A percentile compares a stretch with the other conserved stretches of the same genome.
Conservation (phyloP, 192 early-diverging fungal genomes). For the Coemansia sp. region DNA sequence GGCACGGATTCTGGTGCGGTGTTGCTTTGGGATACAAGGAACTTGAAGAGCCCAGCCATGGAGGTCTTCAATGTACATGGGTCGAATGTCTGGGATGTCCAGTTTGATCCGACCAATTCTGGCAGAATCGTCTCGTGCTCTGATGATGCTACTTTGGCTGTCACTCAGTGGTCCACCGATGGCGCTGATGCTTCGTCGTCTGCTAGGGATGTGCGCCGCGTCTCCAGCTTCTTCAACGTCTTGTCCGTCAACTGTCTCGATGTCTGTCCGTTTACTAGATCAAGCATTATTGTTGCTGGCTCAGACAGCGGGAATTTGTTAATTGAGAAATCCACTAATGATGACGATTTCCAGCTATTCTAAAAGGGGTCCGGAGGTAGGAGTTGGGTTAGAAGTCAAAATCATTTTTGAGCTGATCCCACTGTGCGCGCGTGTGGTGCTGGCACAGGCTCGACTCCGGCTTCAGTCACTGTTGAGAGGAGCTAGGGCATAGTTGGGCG, state of each 20-base stretch:
- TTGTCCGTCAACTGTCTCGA: slow-evolving; percentile 52
- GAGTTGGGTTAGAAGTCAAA: too few relatives aligned
- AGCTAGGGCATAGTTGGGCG: too few relatives aligned
- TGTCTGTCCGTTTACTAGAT: slow-evolving; percentile 37
- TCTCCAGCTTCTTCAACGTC: slow-evolving; percentile 48
- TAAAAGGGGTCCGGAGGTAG: not conserved
- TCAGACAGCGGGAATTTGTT: slow-evolving; percentile 54
- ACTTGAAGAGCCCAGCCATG: slow-evolving; percentile 25
- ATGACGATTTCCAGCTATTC: not conserved
- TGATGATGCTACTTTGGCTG: slow-evolving; percentile 46
- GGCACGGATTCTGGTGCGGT: slow-evolving; percentile 41
- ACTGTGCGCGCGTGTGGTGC: too few relatives aligned
- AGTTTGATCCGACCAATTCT: slow-evolving; percentile 40
- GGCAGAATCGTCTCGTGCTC: slow-evolving; percentile 51
- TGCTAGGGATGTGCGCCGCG: slow-evolving; percentile 11
- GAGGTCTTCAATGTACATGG: slow-evolving; percentile 44
- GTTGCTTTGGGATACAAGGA: slow-evolving; percentile 51
- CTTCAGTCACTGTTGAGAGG: too few relatives aligned
- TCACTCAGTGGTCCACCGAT: slow-evolving; percentile 38
- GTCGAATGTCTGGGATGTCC: slow-evolving; percentile 42
- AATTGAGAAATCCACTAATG: slow-evolving; percentile 18
- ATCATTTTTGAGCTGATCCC: too few relatives aligned
- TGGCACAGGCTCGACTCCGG: too few relatives aligned
- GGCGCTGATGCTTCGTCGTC: not conserved
- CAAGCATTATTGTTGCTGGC: slow-evolving; percentile 46